These are phyloP conservation scores for Trichoderma semiorbis DNA, from an alignment of 2,329 filamentous ascomycete species.

Conservation along the genomic window DNA sequence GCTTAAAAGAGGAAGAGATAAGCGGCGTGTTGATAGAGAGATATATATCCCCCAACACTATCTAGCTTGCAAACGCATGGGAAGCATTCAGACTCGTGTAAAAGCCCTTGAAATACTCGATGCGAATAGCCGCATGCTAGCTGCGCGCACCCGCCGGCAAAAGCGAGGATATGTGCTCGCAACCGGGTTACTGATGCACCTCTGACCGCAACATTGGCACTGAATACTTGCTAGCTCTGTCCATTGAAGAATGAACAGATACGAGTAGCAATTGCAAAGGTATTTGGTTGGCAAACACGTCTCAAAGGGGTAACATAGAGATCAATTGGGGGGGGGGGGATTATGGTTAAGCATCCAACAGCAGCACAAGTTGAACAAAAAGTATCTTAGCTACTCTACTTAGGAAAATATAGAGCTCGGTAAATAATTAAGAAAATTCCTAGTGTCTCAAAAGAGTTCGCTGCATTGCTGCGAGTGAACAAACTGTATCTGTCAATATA, in stretches of 20 bases:
- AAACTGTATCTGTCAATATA: neutral
- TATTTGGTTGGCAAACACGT: neutral
- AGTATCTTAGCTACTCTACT: neutral
- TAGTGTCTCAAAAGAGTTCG: neutral
- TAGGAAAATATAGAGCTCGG: neutral
- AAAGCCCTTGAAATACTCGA: neutral
- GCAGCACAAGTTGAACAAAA: neutral
- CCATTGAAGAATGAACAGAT: neutral
- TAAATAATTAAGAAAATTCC: neutral
- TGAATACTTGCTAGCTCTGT: neutral
- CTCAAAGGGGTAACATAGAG: too few species aligned
- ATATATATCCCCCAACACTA: neutral
- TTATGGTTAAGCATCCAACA: too few species aligned
- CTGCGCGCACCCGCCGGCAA: conserved; percentile 2
- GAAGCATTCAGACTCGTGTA: neutral
- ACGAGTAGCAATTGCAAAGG: neutral
- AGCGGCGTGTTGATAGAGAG: neutral
- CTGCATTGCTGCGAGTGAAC: neutral
- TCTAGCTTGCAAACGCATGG: neutral
- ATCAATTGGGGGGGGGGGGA: too few species aligned
- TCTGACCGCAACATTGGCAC: neutral
- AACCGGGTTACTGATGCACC: neutral
- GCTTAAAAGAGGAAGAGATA: neutral
- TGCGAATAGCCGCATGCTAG: neutral
- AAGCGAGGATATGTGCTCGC: neutral